Percentiles rank a stretch among this genome's conserved stretches.
Conservation (phyloP, 1,139 yeast species). For the Hansenula lynferdii region DNA sequence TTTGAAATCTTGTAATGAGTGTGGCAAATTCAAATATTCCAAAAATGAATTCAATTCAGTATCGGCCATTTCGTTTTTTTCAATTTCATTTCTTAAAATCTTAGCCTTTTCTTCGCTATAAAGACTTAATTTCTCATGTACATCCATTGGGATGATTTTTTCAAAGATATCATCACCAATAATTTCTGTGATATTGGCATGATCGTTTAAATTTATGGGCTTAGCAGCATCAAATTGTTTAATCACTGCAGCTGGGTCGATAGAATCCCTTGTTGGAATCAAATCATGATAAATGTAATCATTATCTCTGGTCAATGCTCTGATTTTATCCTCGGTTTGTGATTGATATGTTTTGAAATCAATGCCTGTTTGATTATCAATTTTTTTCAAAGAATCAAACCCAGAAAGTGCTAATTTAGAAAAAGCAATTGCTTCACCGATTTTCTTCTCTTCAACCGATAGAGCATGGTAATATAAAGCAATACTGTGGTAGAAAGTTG, state of each 20-base stretch:
- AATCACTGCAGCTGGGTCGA: constrained; percentile 42
- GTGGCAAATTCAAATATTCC: constrained; percentile 76
- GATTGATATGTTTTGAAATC: constrained; percentile 26
- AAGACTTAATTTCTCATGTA: constrained; percentile 80
- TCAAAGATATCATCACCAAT: constrained; percentile 59
- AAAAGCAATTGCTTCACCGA: constrained; percentile 77
- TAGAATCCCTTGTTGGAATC: constrained; percentile 55
- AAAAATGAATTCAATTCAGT: constrained; percentile 74
- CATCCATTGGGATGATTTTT: constrained; percentile 78
- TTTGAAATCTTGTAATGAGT: constrained; percentile 53
- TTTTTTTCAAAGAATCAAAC: constrained; percentile 19
- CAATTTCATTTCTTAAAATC: constrained; percentile 68
- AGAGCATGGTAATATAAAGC: constrained; percentile 36
- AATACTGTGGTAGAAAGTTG: constrained; percentile 41
- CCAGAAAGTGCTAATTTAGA: constrained; percentile 43
- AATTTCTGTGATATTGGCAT: constrained; percentile 45
- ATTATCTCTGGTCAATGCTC: constrained; percentile 66
- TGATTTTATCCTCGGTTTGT: constrained; percentile 24
- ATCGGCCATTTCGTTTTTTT: constrained; percentile 70
- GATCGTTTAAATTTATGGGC: constrained; percentile 45
- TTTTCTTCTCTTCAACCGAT: constrained; percentile 40
- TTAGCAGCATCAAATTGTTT: constrained; percentile 78
- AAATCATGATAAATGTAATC: constrained; percentile 83
- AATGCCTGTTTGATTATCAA: constrained; percentile 22
- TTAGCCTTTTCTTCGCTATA: constrained; percentile 90